These are phyloP conservation scores for Eucalyptus pauciflora DNA, from an alignment of 345 rosid species.

Conservation along the genomic window DNA sequence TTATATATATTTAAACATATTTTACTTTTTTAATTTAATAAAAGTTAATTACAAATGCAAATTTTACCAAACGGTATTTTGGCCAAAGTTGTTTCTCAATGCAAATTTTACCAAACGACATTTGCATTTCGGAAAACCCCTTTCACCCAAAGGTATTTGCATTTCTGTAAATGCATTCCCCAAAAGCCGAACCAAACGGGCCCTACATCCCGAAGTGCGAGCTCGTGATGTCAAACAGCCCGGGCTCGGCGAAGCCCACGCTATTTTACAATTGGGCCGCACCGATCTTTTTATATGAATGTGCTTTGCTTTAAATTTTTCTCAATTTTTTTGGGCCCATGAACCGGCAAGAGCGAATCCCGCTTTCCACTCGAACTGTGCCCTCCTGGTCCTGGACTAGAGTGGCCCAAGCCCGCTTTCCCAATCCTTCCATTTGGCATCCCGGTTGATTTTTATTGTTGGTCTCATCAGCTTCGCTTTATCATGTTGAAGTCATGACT, in stretches of 20 bases:
- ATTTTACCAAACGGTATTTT: too few species aligned
- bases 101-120: too few species aligned
- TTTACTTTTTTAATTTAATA: too few species aligned
- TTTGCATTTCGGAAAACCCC: too few species aligned
- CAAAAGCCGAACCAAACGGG: too few species aligned
- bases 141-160: too few species aligned
- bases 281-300: neutral
- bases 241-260: neutral
- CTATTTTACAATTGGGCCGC: neutral
- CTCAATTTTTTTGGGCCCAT: neutral
- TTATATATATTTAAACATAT: too few species aligned
- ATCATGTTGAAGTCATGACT: neutral
- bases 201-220: too few species aligned
- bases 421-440: neutral
- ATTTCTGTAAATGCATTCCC: too few species aligned
- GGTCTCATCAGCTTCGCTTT: neutral
- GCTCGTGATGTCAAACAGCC: neutral
- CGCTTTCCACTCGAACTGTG: rapidly evolving
- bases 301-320: neutral
- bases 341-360: neutral
- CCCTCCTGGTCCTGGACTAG: neutral
- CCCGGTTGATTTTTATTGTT: rapidly evolving
- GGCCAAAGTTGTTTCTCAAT: too few species aligned
- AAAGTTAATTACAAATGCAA: too few species aligned
- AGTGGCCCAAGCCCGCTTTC: neutral